Conservation (phyloP, 495 filamentous ascomycete species). For the Darksidea phi region DNA sequence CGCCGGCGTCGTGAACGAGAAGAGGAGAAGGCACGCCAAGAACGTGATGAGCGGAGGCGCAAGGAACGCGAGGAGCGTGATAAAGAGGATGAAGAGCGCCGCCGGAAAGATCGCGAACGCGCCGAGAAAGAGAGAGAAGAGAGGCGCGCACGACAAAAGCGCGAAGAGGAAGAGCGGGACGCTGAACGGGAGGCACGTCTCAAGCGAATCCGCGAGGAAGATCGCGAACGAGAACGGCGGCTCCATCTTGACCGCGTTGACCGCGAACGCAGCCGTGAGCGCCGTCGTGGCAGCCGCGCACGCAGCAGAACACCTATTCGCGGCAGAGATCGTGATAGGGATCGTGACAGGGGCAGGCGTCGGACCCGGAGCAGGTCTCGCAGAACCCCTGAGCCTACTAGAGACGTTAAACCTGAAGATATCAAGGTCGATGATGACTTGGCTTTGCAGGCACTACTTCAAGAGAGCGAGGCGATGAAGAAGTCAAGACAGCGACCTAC, state of each 20-base stretch:
- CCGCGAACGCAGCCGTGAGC: constrained; percentile 45
- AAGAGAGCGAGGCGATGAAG: constrained; percentile 61
- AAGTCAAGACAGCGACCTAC: constrained; percentile 60
- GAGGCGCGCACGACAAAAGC: constrained; percentile 23
- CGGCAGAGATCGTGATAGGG: constrained; percentile 35
- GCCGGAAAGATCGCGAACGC: constrained; percentile 27
- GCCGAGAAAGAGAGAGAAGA: constrained; percentile 33
- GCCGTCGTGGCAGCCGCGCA: constrained; percentile 33
- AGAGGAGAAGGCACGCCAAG: constrained; percentile 58
- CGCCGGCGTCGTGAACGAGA: constrained; percentile 40
- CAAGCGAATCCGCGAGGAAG: constrained; percentile 17
- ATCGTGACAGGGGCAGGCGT: constrained; percentile 22
- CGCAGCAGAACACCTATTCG: constrained; percentile 35
- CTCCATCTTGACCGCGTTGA: constrained; percentile 44
- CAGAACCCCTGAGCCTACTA: constrained; percentile 31
- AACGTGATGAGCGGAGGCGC: constrained; percentile 41
- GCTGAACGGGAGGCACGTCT: constrained; percentile 16
- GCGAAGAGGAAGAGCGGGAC: constrained; percentile 17
- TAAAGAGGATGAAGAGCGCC: constrained; percentile 31
- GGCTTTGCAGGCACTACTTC: constrained; percentile 56
- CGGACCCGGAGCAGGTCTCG: constrained; percentile 45
- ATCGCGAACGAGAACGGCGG: constrained; percentile 42
- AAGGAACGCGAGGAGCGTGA: constrained; percentile 40
- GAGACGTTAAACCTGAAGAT: constrained; percentile 46
- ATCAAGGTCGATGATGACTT: constrained; percentile 59